Evolutionary conservation across 106 monocot species (phyloP).

Genomic region (Iris macrosiphon): DNA sequence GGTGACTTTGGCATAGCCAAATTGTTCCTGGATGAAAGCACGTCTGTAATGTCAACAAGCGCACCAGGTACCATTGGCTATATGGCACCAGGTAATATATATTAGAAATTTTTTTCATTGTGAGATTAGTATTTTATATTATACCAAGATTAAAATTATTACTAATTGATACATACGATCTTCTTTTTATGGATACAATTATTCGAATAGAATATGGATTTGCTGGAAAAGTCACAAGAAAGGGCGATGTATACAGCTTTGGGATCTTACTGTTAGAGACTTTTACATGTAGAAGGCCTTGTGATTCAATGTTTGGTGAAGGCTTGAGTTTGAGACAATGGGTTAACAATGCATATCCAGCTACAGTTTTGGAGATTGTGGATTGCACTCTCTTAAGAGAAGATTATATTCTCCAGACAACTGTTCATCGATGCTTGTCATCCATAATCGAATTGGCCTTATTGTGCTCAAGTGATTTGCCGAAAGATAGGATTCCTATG

Average conservation of each 20-base stretch:
- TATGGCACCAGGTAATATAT: constrained; percentile 9
- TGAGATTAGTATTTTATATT: too few relatives aligned
- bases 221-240: constrained; percentile 5
- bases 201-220: constrained; percentile 10
- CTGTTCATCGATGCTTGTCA: background rate
- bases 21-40: constrained; percentile 1
- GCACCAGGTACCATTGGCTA: constrained; percentile 19
- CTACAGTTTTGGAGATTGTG: background rate
- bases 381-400: constrained; percentile 8
- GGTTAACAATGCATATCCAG: constrained; percentile 7
- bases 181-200: too few relatives aligned
- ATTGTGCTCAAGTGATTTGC: constrained; percentile 1
- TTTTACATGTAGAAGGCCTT: constrained; percentile 16
- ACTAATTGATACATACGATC: too few relatives aligned
- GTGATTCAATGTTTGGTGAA: constrained; percentile 13
- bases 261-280: constrained; percentile 17
- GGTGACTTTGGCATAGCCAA: constrained; percentile 18
- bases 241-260: constrained; percentile 23
- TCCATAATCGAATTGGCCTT: too few relatives aligned
- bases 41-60: constrained; percentile 1
- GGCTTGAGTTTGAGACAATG: constrained; percentile 16
- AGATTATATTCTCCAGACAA: background rate
- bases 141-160: too few relatives aligned
- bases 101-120: background rate
- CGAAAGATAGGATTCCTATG: constrained; percentile 10